These are phyloP conservation scores for Lonicera japonica DNA, from an alignment of 129 eudicot species.

Conservation along the genomic window DNA sequence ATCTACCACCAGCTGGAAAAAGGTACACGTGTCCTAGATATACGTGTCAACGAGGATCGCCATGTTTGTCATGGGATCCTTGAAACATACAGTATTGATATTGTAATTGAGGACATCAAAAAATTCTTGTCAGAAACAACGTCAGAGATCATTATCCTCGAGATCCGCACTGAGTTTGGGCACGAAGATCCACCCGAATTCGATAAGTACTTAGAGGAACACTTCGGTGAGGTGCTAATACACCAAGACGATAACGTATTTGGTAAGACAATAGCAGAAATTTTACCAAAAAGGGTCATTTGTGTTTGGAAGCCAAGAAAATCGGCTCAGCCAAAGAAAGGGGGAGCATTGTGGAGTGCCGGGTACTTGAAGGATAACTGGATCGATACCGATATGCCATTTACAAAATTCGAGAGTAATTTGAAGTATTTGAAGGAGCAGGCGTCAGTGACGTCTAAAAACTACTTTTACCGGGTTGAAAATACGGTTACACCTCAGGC, in stretches of 20 bases:
- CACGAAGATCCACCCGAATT: conserved; percentile 88
- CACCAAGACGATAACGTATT: conserved; percentile 77
- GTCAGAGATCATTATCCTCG: conserved; percentile 78
- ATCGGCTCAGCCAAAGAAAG: conserved; percentile 59
- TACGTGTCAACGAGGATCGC: conserved; percentile 82
- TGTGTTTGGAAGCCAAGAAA: conserved; percentile 93
- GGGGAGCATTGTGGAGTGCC: conserved; percentile 67
- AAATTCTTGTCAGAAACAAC: conserved; percentile 63
- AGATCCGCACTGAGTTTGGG: conserved; percentile 89
- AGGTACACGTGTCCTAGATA: conserved; percentile 69
- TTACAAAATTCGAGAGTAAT: conserved; percentile 82
- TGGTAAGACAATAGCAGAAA: conserved; percentile 56
- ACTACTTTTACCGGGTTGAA: conserved; percentile 84
- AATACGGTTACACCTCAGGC: conserved; percentile 91
- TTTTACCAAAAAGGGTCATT: conserved; percentile 68
- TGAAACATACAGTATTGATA: conserved; percentile 54
- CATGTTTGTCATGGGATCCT: conserved; percentile 81
- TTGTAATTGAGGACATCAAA: conserved; percentile 62
- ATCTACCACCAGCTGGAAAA: conserved; percentile 65
- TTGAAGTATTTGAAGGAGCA: conserved; percentile 66
- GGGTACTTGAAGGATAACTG: conserved; percentile 87
- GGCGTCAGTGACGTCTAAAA: conserved; percentile 43
- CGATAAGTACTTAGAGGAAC: conserved; percentile 63
- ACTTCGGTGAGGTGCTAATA: conserved; percentile 67
- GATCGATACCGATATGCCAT: conserved; percentile 85